Base-by-base conservation (phyloP, 2,329 filamentous ascomycete genomes). In the Clonostachys byssicola region DNA sequence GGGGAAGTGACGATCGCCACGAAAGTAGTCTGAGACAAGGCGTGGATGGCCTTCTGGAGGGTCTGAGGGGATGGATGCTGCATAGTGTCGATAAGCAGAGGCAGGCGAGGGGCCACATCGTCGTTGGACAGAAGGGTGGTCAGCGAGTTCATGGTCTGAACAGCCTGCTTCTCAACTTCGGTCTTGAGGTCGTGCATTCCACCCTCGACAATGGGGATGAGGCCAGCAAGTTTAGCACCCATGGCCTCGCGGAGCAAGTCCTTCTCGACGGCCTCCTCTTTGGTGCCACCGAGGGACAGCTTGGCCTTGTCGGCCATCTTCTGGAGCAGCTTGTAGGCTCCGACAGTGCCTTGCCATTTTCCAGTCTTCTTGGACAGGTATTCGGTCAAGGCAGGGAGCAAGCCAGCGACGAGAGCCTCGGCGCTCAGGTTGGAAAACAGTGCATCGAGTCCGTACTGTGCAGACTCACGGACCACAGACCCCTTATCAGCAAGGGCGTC, bases 261-360 rank as follows among this genome's bases (percentile, higher is more conserved):
- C 76, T 96, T 95, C 60, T 90, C 84, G 49, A 80, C 75, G 53
- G 95, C 89, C 63, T 94, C 85, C 62, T 96, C 91, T 66, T 88
- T 86, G 60, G 83, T 89, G 55, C 66, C 71, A 50, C 89, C 91
- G 52, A 89, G 81, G 47, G 86, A 85, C 66, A 95, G 84, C 77
- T 95, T 88, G 39, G 92, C 89, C 75, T 95, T 96, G 64, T 95
- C 88, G 43, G 94, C 94, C 86, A 97, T 95, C 68, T 85, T 89
- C 64, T 94, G 91, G 49, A 99, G 73, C 53, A 97, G 68, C 66
- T 87, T 84, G 62, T 87, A 86, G 42, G 89, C 94, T 51, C 88
- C 92, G 46, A 96, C 89, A 14, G 89, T 89, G 51, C 94, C 94
- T 71, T 99, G 94, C 94, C 94, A 99, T 72, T 99, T 99, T 55